Evolutionary conservation across 805 yeast genomes (phyloP), one percentile per base, ranked within the genome.

Genomic region (Ogataea nonfermentans): DNA sequence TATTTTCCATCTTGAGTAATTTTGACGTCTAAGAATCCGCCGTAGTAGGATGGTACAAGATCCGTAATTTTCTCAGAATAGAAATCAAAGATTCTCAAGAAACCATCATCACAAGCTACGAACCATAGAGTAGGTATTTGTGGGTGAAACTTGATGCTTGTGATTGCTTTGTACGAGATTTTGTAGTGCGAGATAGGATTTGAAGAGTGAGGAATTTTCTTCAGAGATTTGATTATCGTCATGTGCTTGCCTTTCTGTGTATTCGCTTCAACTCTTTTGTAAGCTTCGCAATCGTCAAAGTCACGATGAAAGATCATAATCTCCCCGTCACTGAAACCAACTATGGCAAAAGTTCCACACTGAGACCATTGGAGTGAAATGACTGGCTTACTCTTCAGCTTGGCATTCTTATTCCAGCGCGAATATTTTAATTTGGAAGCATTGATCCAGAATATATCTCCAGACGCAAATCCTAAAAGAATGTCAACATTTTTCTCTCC

Each of bases 61-160:
- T 81, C 90, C 1, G 76, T 52, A 4, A 73, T 41, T 9, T 39
- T 41, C 44, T 74, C 78, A 5, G 53, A 56, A 16, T 53, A 51
- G 2, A 81, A 55, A 53, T 81, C 82, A 32, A 84, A 63, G 12
- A 84, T 49, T 32, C 84, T 62, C 17, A 80, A 62, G 44, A 72
- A 73, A 2, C 89, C 93, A 53, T 82, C 88, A 44, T 78, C 84
- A 6, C 78, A 66, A 0, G 83, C 75, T n/a, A 79, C 54, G 0
- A 79, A 74, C 6, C 76, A 37, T 5, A 74, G 32, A 24, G 66
- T 65, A 6, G 58, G 47, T 35, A 45, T 52, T 50, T 57, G 33
- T 56, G 86, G 70, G 48, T 75, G 67, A 40, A 65, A 54, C 42
- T 61, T 55, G 28, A 74, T 53, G 24, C 61, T 57, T 0, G 87